These are phyloP conservation scores for Forsythia viridissima DNA, from an alignment of 257 asterid species.

Conservation along the genomic window DNA sequence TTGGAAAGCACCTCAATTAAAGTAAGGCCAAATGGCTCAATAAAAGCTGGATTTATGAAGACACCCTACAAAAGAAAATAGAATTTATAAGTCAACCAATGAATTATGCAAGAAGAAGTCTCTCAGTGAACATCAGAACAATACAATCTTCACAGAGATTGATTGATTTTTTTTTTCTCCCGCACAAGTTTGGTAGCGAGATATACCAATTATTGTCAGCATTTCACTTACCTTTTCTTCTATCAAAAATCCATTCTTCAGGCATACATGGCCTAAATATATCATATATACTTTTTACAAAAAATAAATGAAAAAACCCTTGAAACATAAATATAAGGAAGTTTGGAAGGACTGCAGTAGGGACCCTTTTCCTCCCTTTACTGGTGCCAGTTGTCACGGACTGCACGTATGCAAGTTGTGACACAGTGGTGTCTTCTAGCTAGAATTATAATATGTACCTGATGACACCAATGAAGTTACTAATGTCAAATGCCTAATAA, in stretches of 20 bases:
- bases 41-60: slow-evolving; percentile 83
- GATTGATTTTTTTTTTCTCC: neutral
- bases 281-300: neutral
- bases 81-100: neutral
- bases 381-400: neutral
- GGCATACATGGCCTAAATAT: neutral
- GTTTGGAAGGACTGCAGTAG: neutral
- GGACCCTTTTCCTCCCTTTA: neutral
- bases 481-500: neutral
- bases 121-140: neutral
- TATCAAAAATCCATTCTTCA: neutral
- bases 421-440: neutral
- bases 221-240: neutral
- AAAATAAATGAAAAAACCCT: no score
- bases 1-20: slow-evolving; percentile 60
- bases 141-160: neutral
- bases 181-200: neutral
- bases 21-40: slow-evolving; percentile 89
- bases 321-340: neutral
- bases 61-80: slow-evolving; percentile 57
- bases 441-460: neutral
- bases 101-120: slow-evolving; percentile 3
- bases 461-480: neutral
- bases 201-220: no score
- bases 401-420: neutral